Base-by-base conservation (phyloP, 768 basidiomycete species). In the Suillus brevipes region DNA sequence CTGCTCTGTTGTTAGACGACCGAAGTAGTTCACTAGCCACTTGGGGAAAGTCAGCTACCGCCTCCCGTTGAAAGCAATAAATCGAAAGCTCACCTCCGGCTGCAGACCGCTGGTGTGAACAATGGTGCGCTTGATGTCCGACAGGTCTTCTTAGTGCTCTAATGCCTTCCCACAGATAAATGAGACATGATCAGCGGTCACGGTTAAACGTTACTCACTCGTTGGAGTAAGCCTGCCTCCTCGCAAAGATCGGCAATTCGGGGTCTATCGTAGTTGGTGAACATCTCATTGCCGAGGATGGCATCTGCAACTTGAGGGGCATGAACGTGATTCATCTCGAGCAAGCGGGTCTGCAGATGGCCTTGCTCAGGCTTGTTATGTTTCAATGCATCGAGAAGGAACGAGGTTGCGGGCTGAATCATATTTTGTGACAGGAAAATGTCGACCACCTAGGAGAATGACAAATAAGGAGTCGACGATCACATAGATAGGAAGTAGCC, bases 351-450 rank as follows among this genome's bases (percentile, higher is more conserved):
- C 78, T 99, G 97, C 16, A 99, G 81, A 69, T 91, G 95, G 0
- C 88, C 97, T 74, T 99, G 97, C 77, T 99, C 97, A 0, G 96
- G 93, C 75, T 91, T 92, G 82, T 99, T 99, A 63, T 99, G 97
- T 82, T 99, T 99, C 71, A 99, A 83, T 25, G 96, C 97, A 73
- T 99, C 97, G 65, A 99, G 81, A 57, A 99, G 81, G 89, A 99
- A 99, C 1, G 95, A 96, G 0, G 97, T 99, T 6, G 97, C 97
- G 25, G 95, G 97, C 77, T 99, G 97, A 64, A 99, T 96, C 95
- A 99, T 94, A 80, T 98, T 99, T 75, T 97, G 96, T 0, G 92
- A 91, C 95, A 98, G 97, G 83, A 99, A 99, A 71, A 99, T 97
- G 72, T 99, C 97, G 66, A 98, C 95, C 62, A 98, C 92, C 89